Base-by-base conservation (phyloP, 2,329 filamentous ascomycete species). In the Pseudogymnoascus sp. region DNA sequence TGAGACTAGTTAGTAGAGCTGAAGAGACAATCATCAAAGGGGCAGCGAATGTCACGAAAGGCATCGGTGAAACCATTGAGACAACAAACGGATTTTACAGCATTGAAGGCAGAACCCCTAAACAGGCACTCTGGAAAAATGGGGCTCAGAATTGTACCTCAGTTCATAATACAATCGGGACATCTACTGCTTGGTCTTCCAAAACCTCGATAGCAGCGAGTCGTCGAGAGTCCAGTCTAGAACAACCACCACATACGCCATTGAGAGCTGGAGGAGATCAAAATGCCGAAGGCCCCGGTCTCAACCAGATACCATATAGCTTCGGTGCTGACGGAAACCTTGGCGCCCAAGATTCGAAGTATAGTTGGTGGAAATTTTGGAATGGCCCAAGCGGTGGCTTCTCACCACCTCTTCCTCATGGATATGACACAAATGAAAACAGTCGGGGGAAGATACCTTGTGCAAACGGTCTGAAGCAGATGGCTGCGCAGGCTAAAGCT, bases 21-120 rank as follows among this genome's bases (percentile, higher is more conserved):
- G 76, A 78, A 18, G 73, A 75, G 9, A 79, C 76, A 4, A 71
- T 82, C 27, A 62, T 77, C 12, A 77, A 75, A 25, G 77, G 77
- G 9, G 75, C 75, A 36, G 82, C 77, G 60, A 76, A 78, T n/a
- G 67, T 80, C 3, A 77, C 77, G 1, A 76, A 78, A 9, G 81
- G 78, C 4, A 72, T 86, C 3, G 81, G 84, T 35, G 74, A 73
- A 25, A 78, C 79, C 10, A 68, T 87, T 18, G 82, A 81, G 60
- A 80, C 78, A 4, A 84, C 79, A 0, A 82, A 84, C 62, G 71
- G 70, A 2, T 73, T 73, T 48, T 61, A 67, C 18, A 67, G 64
- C 59, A 63, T 72, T 37, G 67, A 71, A 42, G n/a, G 31, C 48
- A 29, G 15, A n/a, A 31, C 25, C 12, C 48, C 48, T 5, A 4